Percentiles rank a stretch among this genome's conserved stretches.
Conservation (phyloP, 352 stramenopile species). For the Hyaloperonospora arabidopsidis region DNA sequence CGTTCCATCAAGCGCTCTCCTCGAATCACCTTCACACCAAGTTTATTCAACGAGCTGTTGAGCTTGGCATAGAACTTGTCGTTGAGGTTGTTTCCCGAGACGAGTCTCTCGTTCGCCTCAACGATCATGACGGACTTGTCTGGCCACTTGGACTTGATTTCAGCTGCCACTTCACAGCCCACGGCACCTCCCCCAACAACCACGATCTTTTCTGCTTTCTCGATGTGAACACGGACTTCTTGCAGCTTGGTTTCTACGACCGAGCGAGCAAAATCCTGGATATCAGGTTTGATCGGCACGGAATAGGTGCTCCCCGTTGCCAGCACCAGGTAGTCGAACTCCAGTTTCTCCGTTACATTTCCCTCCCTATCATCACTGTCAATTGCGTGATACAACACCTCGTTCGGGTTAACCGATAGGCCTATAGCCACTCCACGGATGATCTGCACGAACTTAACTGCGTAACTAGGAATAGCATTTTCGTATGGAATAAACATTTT, state of each 20-base stretch:
- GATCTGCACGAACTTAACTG: conserved; percentile 31
- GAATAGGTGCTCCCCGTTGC: conserved; percentile 54
- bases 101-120: conserved; percentile 28
- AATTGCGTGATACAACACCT: conserved; percentile 35
- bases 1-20: conserved; percentile 41
- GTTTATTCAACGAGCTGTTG: conserved; percentile 21
- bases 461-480: conserved; percentile 39
- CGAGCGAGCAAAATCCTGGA: conserved; percentile 18
- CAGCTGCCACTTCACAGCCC: conserved; percentile 48
- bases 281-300: conserved; percentile 42
- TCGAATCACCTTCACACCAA: conserved; percentile 48
- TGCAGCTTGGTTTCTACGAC: conserved; percentile 32
- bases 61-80: conserved; percentile 41
- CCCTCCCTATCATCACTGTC: conserved; percentile 24
- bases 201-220: conserved; percentile 36
- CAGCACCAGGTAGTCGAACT: conserved; percentile 60
- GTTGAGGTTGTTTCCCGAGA: conserved; percentile 30
- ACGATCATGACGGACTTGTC: conserved; percentile 55
- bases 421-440: conserved; percentile 30
- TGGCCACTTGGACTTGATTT: conserved; percentile 51
- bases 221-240: conserved; percentile 35
- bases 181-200: conserved; percentile 56
- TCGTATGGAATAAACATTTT: conserved; percentile 68
- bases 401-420: conserved; percentile 25
- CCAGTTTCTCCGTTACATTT: conserved; percentile 21